A percentile compares a stretch with the other conserved stretches of the same genome.
Evolutionary conservation across 2,329 filamentous ascomycete genomes (phyloP).

Genomic region (Lasiodiplodia theobromae): DNA sequence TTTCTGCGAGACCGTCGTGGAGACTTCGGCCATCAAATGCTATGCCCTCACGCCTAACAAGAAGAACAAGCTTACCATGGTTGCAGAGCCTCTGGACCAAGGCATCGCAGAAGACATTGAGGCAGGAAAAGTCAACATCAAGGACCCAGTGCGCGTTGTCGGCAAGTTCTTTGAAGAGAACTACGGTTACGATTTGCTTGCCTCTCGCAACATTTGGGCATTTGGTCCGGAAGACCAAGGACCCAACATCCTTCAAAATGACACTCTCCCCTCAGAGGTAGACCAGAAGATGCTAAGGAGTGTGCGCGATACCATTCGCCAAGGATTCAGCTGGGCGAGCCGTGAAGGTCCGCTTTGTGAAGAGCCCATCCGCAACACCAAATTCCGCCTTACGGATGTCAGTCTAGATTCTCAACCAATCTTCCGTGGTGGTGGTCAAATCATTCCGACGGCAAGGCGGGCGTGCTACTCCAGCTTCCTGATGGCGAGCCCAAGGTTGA

Average conservation of each 20-base stretch:
- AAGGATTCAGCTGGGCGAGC: conserved; percentile 96
- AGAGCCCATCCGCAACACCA: conserved; percentile 98
- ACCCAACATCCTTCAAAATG: conserved; percentile 95
- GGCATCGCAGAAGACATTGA: conserved; percentile 97
- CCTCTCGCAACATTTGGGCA: conserved; percentile 95
- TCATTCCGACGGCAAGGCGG: conserved; percentile 91
- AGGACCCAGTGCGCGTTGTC: conserved; percentile 89
- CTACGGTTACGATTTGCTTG: conserved; percentile 95
- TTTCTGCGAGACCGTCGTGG: conserved; percentile 97
- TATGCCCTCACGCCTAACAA: conserved; percentile 98
- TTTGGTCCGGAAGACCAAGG: conserved; percentile 96
- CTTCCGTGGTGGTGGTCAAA: conserved; percentile 93
- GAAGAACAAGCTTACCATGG: conserved; percentile 99
- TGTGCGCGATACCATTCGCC: conserved; percentile 89
- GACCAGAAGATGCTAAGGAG: conserved; percentile 89
- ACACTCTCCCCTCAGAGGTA: conserved; percentile 92
- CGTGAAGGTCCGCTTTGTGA: conserved; percentile 95
- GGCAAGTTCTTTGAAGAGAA: conserved; percentile 97
- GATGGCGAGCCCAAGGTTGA: conserved; percentile 93
- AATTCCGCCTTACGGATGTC: conserved; percentile 95
- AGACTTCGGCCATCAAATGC: conserved; percentile 97
- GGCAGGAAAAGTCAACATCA: conserved; percentile 86
- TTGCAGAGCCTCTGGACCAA: conserved; percentile 93
- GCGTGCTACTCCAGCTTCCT: conserved; percentile 96
- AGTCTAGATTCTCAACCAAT: conserved; percentile 88